Evolutionary conservation across 495 filamentous ascomycete species (phyloP), one percentile per base, ranked within the genome.

Genomic region (Aspergillus biplanus): DNA sequence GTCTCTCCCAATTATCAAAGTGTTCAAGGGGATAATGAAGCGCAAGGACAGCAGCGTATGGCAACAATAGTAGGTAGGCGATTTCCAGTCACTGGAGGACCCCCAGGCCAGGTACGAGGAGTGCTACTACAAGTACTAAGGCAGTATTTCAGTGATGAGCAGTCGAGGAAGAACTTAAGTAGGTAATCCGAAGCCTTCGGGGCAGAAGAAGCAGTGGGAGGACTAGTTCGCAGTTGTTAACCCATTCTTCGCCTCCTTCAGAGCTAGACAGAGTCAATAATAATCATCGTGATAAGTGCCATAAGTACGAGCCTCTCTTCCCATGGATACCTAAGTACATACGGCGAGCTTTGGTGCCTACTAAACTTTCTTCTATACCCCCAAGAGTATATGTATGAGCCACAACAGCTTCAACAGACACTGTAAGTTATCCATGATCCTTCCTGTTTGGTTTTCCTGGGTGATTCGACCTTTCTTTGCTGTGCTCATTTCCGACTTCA

Each of bases 311-410:
- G 16, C 21, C 6, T 2, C 2, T 50, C 6, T 18, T 9, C 47
- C 47, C 47, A 50, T 50, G 47, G 21, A 31, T 50, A 50, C 16
- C 21, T 50, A 50, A 50, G 47, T 50, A n/a, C n/a, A n/a, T n/a
- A 50, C 6, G 47, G n/a, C 27, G 21, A 21, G 9, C 21, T 18
- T 18, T 50, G 16, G 6, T 21, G 6, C 47, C 16, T 50, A 21
- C 47, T 50, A 50, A 18, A 7, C 27, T 31, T 18, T 31, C 27
- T 9, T 18, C 47, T 11, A 50, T 21, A 11, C 9, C n/a, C 47
- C 16, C 16, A 6, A 11, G n/a, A 21, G 11, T 11, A 50, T 11
- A 9, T 50, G 9, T 9, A 21, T 50, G 16, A 7, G 16, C 21
- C 6, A 50, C 47, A 27, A 6, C 47, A 50, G 21, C 16, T 50